Evolutionary conservation across 768 basidiomycete genomes (phyloP), one percentile per base, ranked within the genome.

Genomic region (Pholiota molesta): DNA sequence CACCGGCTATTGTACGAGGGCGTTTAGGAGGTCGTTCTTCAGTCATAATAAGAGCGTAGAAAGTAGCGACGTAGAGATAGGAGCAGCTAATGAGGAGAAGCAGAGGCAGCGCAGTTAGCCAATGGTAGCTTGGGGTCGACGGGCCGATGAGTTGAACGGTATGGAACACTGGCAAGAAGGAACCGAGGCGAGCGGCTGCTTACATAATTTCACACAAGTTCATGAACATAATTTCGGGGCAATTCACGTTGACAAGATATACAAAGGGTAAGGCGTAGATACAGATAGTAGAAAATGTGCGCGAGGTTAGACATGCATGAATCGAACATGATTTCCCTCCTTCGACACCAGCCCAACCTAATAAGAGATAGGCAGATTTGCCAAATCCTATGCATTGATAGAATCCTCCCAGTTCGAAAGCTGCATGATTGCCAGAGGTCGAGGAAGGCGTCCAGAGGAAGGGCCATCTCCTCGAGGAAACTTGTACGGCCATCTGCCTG

Each of bases 401-500:
- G 53, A 54, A 17, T 54, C 53, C 53, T 54, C 7, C 53, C 53
- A 54, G 2, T 16, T 6, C 53, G 53, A 54, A 40, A 55, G n/a
- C 16, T 55, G 5, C 37, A 21, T 55, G 39, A 55, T 55, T 2
- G 9, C 17, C n/a, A 23, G 2, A 26, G 26, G 33, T 59, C 49
- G 33, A 52, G 29, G n/a, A 59, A 59, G 42, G 26, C 31, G 53
- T 54, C 33, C 31, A 6, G 31, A 54, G 47, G 47, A 49, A 49
- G 47, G 47, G 21, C 6, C 21, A n/a, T 35, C 16, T 35, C 53
- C 53, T 19, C 53, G 53, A 37, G 29, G 14, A 33, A n/a, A 54
- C 33, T 54, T 54, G 29, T 54, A 54, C 11, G 53, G 53, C 14
- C 33, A 54, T 54, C 53, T 54, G 53, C 31, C 53, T 37, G 26